phyloP scores from a whole-genome alignment of 306 rosid species.

The Cicer cuneatum region DNA sequence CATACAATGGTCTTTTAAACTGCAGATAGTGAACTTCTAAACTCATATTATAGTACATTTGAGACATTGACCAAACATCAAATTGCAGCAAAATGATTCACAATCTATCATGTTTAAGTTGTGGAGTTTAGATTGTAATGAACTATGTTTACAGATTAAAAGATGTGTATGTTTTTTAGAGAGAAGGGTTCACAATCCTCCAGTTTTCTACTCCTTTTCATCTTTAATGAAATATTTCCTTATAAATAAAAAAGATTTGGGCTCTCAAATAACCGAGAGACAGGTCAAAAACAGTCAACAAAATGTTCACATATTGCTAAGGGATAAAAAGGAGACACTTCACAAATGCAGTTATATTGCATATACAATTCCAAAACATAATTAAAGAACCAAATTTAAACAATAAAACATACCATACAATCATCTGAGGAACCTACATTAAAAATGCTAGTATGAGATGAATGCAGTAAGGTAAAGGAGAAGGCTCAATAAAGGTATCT shows the following conservation, averaged over 20 bases:
- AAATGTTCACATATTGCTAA: not conserved
- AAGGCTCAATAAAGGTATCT: not conserved
- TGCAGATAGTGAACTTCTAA: constrained; percentile 13
- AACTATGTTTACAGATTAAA: constrained; percentile 12
- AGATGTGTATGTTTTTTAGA: not conserved
- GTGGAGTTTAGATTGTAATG: constrained; percentile 6
- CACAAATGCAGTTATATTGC: constrained; percentile 27
- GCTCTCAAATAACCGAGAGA: constrained; percentile 15
- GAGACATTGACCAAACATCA: constrained; percentile 13
- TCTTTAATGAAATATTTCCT: constrained; percentile 6
- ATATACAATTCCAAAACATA: not conserved
- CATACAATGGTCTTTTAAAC: not conserved
- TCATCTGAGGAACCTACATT: not conserved
- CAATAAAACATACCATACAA: not conserved
- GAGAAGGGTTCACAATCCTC: constrained; percentile 7
- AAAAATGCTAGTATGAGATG: not conserved
- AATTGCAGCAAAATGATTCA: constrained; percentile 8
- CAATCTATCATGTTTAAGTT: constrained; percentile 27
- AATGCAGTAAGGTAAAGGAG: not conserved
- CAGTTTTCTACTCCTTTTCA: constrained; percentile 23
- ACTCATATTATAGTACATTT: constrained; percentile 19
- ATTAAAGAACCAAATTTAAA: constrained; percentile 12
- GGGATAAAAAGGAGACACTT: not conserved
- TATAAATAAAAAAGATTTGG: not conserved
- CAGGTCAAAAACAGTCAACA: constrained; percentile 27